A percentile compares a stretch with the other conserved stretches of the same genome.
Evolutionary conservation across 495 filamentous ascomycete species (phyloP).

Genomic region (Aspergillus campestris): DNA sequence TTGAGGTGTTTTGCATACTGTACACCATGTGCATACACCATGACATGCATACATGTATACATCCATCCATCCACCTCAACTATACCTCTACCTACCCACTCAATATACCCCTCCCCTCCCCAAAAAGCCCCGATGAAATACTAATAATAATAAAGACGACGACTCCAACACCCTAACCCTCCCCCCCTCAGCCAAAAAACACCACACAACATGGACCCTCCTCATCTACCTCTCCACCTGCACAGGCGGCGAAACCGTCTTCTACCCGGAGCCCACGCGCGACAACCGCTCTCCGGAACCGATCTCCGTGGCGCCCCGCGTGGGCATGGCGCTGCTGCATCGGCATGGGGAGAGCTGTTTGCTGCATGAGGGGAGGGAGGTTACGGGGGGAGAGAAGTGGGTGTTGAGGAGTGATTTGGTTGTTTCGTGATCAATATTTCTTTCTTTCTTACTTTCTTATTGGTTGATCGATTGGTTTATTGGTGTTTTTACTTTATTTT

Average conservation of each 20-base stretch:
- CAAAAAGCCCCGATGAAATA: not conserved
- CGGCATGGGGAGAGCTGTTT: constrained; percentile 84
- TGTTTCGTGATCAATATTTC: constrained; percentile 42
- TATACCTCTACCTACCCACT: too few species aligned
- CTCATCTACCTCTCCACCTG: constrained; percentile 81
- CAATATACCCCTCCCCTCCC: not conserved
- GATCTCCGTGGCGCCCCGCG: constrained; percentile 62
- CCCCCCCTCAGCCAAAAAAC: constrained; percentile 34
- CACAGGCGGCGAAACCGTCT: constrained; percentile 80
- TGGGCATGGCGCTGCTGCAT: constrained; percentile 78
- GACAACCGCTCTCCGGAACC: constrained; percentile 43
- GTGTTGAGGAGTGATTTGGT: constrained; percentile 83
- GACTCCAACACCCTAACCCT: constrained; percentile 64
- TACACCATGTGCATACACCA: too few species aligned
- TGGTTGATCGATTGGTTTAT: too few species aligned
- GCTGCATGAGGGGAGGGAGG: constrained; percentile 79
- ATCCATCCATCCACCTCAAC: too few species aligned
- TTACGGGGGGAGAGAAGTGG: constrained; percentile 83
- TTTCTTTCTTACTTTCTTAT: too few species aligned
- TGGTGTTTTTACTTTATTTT: too few species aligned
- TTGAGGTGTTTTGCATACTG: too few species aligned
- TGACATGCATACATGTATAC: too few species aligned
- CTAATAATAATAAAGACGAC: constrained; percentile 48
- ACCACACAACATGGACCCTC: constrained; percentile 85
- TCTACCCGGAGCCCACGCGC: constrained; percentile 67